These are phyloP conservation scores for Aureobasidium namibiae DNA, from an alignment of 2,329 filamentous ascomycete species.

Conservation along the genomic window DNA sequence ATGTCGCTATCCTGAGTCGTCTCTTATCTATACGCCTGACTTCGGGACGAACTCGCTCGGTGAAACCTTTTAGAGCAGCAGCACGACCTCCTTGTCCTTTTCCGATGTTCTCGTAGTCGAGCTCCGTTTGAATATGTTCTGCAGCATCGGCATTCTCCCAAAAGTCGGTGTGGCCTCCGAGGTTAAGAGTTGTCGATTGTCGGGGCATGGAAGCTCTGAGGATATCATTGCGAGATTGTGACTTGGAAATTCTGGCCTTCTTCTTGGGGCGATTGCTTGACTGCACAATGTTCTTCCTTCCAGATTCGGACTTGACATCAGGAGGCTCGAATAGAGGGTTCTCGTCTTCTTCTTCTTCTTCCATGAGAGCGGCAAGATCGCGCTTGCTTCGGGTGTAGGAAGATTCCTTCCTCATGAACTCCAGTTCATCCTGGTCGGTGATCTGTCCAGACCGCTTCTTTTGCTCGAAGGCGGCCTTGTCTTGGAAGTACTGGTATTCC, in stretches of 20 bases:
- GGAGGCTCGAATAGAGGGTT: background rate
- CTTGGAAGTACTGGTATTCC: background rate
- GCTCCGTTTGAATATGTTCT: background rate
- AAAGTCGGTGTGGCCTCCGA: background rate
- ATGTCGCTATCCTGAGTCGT: conserved; percentile 31
- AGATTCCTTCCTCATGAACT: conserved; percentile 9
- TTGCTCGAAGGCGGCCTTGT: background rate
- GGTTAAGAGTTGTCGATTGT: background rate
- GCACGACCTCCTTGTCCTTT: background rate
- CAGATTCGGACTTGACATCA: background rate
- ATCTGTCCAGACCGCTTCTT: conserved; percentile 15
- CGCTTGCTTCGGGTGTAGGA: background rate
- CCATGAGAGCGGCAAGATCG: background rate
- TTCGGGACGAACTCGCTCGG: background rate
- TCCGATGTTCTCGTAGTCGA: background rate
- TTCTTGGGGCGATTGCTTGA: background rate
- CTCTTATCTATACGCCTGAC: background rate
- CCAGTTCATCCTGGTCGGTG: conserved; percentile 18
- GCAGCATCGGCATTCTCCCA: background rate
- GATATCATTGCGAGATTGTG: background rate
- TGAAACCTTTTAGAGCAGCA: background rate
- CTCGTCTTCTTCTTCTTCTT: background rate
- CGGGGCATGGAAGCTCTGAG: background rate
- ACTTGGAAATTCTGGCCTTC: background rate
- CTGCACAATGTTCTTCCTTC: no score